phyloP scores from a whole-genome alignment of 2,329 filamentous ascomycete genomes.

The Aspergillus niger region DNA sequence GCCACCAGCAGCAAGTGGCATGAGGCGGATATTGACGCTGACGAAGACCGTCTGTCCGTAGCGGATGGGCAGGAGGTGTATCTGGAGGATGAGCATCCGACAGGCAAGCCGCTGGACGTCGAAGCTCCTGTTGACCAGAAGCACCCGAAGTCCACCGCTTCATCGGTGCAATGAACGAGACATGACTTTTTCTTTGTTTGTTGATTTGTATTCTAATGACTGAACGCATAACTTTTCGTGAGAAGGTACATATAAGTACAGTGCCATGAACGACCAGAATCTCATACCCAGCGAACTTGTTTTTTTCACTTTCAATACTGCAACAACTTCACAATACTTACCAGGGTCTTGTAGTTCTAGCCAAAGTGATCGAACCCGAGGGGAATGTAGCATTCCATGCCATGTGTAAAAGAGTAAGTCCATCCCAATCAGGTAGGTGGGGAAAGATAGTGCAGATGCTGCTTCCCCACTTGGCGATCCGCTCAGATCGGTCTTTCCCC shows the following conservation, averaged over 20 bases:
- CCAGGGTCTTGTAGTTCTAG: too few relatives aligned
- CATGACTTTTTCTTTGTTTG: slow-evolving; percentile 10
- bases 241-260: background rate
- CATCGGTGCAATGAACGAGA: slow-evolving; percentile 15
- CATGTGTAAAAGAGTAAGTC: too few relatives aligned
- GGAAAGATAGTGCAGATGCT: too few relatives aligned
- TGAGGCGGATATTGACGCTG: slow-evolving; percentile 60
- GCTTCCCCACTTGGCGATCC: too few relatives aligned
- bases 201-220: slow-evolving; percentile 6
- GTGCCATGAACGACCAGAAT: background rate
- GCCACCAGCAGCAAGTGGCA: slow-evolving; percentile 75
- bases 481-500: too few relatives aligned
- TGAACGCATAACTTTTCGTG: background rate
- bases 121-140: slow-evolving; percentile 25
- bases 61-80: slow-evolving; percentile 37
- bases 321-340: too few relatives aligned
- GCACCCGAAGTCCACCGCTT: slow-evolving; percentile 19
- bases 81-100: slow-evolving; percentile 26
- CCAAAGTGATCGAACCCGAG: too few relatives aligned
- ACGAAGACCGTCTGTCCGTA: slow-evolving; percentile 26
- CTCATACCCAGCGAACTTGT: too few relatives aligned
- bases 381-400: too few relatives aligned
- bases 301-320: too few relatives aligned
- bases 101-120: slow-evolving; percentile 13
- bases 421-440: too few relatives aligned